phyloP scores from a whole-genome alignment of 345 rosid species.

The Cardamine occulta region DNA sequence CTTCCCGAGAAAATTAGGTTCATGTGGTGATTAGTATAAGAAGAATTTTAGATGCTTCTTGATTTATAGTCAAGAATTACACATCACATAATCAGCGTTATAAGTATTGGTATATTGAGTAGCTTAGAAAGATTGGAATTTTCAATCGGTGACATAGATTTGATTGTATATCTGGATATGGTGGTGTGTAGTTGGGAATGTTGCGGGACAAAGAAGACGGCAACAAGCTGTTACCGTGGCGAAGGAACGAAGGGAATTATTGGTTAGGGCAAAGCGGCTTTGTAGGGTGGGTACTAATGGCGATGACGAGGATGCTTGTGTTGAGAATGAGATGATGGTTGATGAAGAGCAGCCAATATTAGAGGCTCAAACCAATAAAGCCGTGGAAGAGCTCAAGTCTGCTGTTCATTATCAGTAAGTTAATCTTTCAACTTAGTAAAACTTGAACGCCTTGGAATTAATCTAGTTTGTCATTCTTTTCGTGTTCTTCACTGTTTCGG shows the following conservation, averaged over 20 bases:
- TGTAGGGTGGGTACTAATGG: slow-evolving; percentile 76
- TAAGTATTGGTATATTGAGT: slow-evolving; percentile 3
- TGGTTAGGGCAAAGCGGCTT: slow-evolving; percentile 86
- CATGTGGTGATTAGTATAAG: slow-evolving; percentile 5
- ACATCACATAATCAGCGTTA: neutral
- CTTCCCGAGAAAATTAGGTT: slow-evolving; percentile 26
- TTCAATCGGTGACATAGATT: slow-evolving; percentile 5
- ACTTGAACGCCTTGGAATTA: neutral
- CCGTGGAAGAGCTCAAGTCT: slow-evolving; percentile 77
- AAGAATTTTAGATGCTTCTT: neutral
- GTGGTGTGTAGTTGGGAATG: slow-evolving; percentile 62
- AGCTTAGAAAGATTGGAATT: neutral
- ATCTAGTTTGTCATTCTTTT: neutral
- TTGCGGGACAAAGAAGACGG: slow-evolving; percentile 84
- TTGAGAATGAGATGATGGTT: slow-evolving; percentile 69
- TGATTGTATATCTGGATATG: slow-evolving; percentile 37
- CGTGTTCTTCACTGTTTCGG: neutral
- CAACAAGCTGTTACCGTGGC: slow-evolving; percentile 86
- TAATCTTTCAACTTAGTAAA: slow-evolving; percentile 6
- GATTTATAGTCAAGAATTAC: neutral
- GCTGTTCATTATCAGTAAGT: slow-evolving; percentile 74
- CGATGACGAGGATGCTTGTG: slow-evolving; percentile 40
- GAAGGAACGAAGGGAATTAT: slow-evolving; percentile 82
- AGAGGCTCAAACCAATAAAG: slow-evolving; percentile 66
- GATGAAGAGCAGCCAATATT: slow-evolving; percentile 78